Conservation (phyloP, 2,329 filamentous ascomycete species). For the Penicillium crustosum region DNA sequence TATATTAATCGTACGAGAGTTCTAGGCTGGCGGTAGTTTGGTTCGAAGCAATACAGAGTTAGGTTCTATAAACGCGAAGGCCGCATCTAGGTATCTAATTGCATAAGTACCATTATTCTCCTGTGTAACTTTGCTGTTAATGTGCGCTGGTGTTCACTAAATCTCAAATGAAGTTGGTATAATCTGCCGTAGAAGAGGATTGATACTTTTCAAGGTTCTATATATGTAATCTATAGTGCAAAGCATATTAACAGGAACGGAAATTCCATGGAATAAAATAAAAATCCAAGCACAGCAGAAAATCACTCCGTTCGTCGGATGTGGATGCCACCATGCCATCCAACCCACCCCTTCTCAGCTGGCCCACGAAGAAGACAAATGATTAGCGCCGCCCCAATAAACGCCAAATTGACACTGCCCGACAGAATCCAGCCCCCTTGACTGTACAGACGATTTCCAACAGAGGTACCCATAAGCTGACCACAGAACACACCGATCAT, state of each 20-base stretch:
- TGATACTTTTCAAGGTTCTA: neutral
- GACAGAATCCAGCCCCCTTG: constrained; percentile 57
- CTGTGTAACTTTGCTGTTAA: neutral
- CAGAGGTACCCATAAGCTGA: constrained; percentile 68
- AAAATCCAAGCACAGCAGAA: neutral
- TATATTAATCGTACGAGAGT: neutral
- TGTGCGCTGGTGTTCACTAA: neutral
- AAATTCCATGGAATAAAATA: neutral
- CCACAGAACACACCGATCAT: constrained; percentile 76
- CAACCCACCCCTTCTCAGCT: constrained; percentile 59
- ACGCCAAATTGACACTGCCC: constrained; percentile 58
- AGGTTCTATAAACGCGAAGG: neutral
- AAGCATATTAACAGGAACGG: neutral
- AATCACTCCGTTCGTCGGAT: constrained; percentile 30
- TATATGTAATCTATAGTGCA: neutral
- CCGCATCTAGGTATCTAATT: neutral
- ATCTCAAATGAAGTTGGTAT: neutral
- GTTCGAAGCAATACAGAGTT: neutral
- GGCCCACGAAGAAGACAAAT: constrained; percentile 54
- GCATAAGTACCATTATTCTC: neutral
- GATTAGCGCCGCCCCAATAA: constrained; percentile 51
- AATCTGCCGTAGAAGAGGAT: neutral
- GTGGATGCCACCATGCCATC: constrained; percentile 60
- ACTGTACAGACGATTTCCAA: constrained; percentile 59
- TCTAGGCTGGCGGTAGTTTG: neutral